These are phyloP conservation scores for Plasmodium vinckei DNA, from an alignment of 169 alveolate species.

Conservation along the genomic window DNA sequence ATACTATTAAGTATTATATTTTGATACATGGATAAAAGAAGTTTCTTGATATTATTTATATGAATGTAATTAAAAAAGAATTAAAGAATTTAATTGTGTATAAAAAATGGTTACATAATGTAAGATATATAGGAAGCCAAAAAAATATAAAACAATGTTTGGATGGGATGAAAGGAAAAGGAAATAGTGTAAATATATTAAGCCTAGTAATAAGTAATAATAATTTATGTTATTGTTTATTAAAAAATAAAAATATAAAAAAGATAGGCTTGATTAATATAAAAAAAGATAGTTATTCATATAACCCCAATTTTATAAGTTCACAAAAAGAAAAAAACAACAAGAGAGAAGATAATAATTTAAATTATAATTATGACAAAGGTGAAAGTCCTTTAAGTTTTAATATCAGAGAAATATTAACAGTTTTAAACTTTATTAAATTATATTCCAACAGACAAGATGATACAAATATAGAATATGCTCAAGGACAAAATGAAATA, in stretches of 20 bases:
- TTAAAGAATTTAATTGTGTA: not conserved
- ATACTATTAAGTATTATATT: no score
- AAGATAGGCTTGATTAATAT: constrained; percentile 68
- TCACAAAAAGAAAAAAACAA: constrained; percentile 3
- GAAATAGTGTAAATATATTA: constrained; percentile 30
- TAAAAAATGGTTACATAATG: constrained; percentile 41
- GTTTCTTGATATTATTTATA: not conserved
- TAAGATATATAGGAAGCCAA: constrained; percentile 5
- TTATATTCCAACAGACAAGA: constrained; percentile 24
- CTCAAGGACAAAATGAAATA: not conserved
- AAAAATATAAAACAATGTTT: constrained; percentile 35
- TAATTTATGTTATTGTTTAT: constrained; percentile 63
- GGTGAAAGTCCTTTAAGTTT: constrained; percentile 61
- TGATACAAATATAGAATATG: not conserved
- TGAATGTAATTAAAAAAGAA: constrained; percentile 23
- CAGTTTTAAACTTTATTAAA: constrained; percentile 53
- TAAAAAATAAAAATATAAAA: constrained; percentile 68
- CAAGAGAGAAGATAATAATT: constrained; percentile 1
- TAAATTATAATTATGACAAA: constrained; percentile 40
- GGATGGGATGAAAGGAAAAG: constrained; percentile 29
- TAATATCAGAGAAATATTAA: constrained; percentile 55
- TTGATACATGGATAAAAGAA: no score
- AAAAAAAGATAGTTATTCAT: constrained; percentile 53
- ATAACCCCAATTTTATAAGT: constrained; percentile 5
- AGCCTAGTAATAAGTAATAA: constrained; percentile 71